Conservation (phyloP, 2,329 filamentous ascomycete species). For the Davidsoniella australis region DNA sequence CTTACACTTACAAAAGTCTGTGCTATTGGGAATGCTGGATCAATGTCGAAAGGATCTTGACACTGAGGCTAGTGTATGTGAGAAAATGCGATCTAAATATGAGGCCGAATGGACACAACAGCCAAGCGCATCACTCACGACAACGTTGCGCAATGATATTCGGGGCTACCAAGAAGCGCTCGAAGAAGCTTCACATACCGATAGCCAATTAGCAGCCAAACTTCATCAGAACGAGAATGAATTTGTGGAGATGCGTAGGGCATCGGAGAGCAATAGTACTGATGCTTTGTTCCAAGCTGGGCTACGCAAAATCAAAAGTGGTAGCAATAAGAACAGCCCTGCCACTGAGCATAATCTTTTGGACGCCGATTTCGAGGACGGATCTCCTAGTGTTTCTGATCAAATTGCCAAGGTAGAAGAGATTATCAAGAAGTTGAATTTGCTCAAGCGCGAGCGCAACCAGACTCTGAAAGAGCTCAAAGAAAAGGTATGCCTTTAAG, state of each 20-base stretch:
- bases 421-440: constrained; percentile 72
- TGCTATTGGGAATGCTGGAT: constrained; percentile 56
- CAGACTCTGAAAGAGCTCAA: constrained; percentile 94
- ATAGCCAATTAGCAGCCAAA: constrained; percentile 66
- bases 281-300: constrained; percentile 80
- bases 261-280: constrained; percentile 70
- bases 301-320: constrained; percentile 57
- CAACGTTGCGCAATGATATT: constrained; percentile 73
- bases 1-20: constrained; percentile 59
- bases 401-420: constrained; percentile 84
- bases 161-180: constrained; percentile 75
- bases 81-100: constrained; percentile 98
- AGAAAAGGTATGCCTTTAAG: constrained; percentile 56
- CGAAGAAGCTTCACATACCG: constrained; percentile 75
- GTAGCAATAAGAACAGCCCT: constrained; percentile 43
- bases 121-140: constrained; percentile 75
- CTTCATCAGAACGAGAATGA: constrained; percentile 73
- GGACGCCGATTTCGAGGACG: constrained; percentile 83
- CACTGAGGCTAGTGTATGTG: constrained; percentile 93
- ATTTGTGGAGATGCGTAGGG: constrained; percentile 88
- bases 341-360: constrained; percentile 59
- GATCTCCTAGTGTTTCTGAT: constrained; percentile 62
- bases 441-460: constrained; percentile 79
- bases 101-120: constrained; percentile 94
- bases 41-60: constrained; percentile 76